Conservation (phyloP, 441 rosid species). For the Erodium chrysanthum region DNA sequence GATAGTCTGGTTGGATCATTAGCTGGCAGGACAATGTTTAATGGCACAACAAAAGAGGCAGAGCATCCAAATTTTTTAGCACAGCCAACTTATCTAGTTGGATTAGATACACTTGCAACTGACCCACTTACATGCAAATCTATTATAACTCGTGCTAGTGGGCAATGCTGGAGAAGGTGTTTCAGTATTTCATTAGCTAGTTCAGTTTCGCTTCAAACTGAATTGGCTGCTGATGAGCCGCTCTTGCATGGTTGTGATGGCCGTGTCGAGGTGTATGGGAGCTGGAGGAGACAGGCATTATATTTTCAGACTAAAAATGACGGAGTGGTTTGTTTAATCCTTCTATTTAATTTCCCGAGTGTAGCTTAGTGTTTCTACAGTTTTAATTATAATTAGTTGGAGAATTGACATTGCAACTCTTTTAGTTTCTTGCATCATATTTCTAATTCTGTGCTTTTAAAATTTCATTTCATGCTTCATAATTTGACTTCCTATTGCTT, state of each 20-base stretch:
- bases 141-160: slow-evolving; percentile 38
- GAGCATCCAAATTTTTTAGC: slow-evolving; percentile 25
- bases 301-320: slow-evolving; percentile 55
- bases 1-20: slow-evolving; percentile 37
- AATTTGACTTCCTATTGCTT: neutral
- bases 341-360: slow-evolving; percentile 13
- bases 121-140: slow-evolving; percentile 39
- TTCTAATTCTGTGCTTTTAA: neutral
- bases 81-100: slow-evolving; percentile 67
- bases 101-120: slow-evolving; percentile 63
- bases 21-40: slow-evolving; percentile 23
- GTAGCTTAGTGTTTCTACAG: neutral
- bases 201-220: slow-evolving; percentile 44
- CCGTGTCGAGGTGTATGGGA: slow-evolving; percentile 55
- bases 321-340: slow-evolving; percentile 56
- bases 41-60: slow-evolving; percentile 24
- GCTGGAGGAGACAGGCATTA: slow-evolving; percentile 47
- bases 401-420: neutral
- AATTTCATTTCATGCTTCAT: neutral
- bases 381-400: neutral
- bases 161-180: slow-evolving; percentile 57
- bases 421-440: slow-evolving; percentile 1
- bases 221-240: slow-evolving; percentile 37
- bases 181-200: slow-evolving; percentile 59
- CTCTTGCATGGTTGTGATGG: slow-evolving; percentile 45